Evolutionary conservation across 1,139 yeast species (phyloP).

Genomic region (Entelexis sorbosivorans): DNA sequence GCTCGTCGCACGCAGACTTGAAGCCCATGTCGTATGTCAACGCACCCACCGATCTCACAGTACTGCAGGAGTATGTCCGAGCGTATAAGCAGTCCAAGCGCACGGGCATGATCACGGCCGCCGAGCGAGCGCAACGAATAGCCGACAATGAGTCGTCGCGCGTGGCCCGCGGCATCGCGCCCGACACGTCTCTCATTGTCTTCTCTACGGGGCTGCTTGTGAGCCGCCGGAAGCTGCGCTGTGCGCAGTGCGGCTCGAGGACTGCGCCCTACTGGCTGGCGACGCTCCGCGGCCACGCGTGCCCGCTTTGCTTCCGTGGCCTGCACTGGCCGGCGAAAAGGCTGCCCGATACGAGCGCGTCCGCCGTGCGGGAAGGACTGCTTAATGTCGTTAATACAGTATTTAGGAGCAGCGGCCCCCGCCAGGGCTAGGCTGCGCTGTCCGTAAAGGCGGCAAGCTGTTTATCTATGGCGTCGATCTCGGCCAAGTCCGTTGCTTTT

Average conservation of each 20-base stretch:
- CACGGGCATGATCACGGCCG: conserved; percentile 9
- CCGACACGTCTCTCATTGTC: neutral
- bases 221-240: conserved; percentile 1
- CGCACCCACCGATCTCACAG: conserved; percentile 24
- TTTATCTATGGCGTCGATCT: conserved; percentile 36
- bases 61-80: conserved; percentile 27
- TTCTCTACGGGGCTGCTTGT: neutral
- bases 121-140: neutral
- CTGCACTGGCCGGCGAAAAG: neutral
- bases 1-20: conserved; percentile 14
- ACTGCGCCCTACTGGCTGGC: conserved; percentile 18
- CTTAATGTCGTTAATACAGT: neutral
- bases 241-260: conserved; percentile 24
- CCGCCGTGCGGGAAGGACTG: neutral
- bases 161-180: neutral
- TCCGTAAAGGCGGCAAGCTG: conserved; percentile 26
- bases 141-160: neutral
- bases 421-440: neutral
- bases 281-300: neutral
- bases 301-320: conserved; percentile 7
- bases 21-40: conserved; percentile 26
- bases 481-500: conserved; percentile 32
- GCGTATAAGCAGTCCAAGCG: conserved; percentile 25
- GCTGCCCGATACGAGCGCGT: neutral
- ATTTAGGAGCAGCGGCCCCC: neutral